phyloP scores from a whole-genome alignment of 495 filamentous ascomycete genomes.

The Clavariopsis aquatica region DNA sequence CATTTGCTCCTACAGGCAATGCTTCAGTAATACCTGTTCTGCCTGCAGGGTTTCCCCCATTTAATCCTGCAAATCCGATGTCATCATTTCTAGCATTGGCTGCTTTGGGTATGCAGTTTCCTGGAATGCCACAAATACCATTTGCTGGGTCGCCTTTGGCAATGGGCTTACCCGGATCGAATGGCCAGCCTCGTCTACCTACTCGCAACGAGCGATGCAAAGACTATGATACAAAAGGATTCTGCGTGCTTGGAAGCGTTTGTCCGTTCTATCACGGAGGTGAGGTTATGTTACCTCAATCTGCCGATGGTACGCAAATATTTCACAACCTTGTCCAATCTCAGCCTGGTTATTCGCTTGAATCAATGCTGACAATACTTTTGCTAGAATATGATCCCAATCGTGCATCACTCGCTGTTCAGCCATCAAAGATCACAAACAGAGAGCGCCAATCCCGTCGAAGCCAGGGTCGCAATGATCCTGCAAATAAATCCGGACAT shows the following conservation, averaged over 20 bases:
- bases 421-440: conserved; percentile 2
- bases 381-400: conserved; percentile 78
- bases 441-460: conserved; percentile 46
- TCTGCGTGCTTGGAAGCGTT: conserved; percentile 71
- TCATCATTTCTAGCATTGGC: conserved; percentile 67
- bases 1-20: conserved; percentile 41
- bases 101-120: conserved; percentile 58
- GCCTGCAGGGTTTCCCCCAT: conserved; percentile 53
- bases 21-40: conserved; percentile 60
- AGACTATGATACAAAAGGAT: conserved; percentile 88
- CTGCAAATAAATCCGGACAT: conserved; percentile 47
- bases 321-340: neutral
- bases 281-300: conserved; percentile 49
- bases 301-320: conserved; percentile 1
- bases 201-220: conserved; percentile 65
- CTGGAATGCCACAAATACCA: conserved; percentile 50
- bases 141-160: conserved; percentile 44
- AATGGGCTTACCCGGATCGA: conserved; percentile 20
- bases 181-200: conserved; percentile 37
- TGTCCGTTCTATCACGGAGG: conserved; percentile 84
- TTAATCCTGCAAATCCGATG: conserved; percentile 62
- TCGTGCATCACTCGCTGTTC: conserved; percentile 55
- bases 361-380: neutral
- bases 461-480: conserved; percentile 52
- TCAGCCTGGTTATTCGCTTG: conserved; percentile 20